Conservation (phyloP, 2,329 filamentous ascomycete species). For the Celoporthe dispersa region DNA sequence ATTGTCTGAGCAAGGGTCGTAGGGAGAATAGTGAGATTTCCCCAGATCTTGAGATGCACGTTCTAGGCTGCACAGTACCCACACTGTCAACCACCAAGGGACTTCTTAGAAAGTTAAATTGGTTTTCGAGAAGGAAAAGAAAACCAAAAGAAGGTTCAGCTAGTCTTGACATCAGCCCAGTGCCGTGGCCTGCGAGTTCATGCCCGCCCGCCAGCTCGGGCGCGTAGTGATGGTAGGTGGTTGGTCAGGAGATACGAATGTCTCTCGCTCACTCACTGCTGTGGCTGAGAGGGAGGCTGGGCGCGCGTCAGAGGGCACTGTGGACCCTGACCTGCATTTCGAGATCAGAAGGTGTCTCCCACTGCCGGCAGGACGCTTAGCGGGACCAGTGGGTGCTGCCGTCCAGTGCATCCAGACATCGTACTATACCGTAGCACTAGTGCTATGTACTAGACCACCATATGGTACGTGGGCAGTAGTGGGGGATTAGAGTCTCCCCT, state of each 20-base stretch:
- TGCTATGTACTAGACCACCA: not conserved
- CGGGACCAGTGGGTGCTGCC: not conserved
- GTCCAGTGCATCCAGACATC: not conserved
- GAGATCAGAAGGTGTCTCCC: not conserved
- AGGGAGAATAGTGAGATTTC: not conserved
- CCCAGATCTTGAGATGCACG: not conserved
- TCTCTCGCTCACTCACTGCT: not conserved
- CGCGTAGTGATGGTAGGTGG: not conserved
- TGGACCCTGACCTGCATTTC: slow-evolving; percentile 8
- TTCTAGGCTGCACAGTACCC: not conserved
- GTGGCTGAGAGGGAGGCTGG: not conserved
- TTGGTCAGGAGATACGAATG: not conserved
- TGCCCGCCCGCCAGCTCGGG: not conserved
- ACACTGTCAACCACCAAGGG: not conserved
- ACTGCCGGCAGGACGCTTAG: slow-evolving; percentile 7
- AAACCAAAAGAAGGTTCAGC: not conserved
- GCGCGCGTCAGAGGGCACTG: not conserved
- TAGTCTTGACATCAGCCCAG: not conserved
- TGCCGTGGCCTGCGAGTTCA: not conserved
- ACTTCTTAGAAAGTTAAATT: not conserved
- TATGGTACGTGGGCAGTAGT: not conserved
- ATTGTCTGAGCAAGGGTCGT: not conserved
- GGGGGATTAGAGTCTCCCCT: not conserved
- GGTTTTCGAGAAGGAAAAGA: too few species aligned
- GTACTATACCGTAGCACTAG: not conserved